Conservation (phyloP, 345 rosid species). For the Schrenkiella parvula region DNA sequence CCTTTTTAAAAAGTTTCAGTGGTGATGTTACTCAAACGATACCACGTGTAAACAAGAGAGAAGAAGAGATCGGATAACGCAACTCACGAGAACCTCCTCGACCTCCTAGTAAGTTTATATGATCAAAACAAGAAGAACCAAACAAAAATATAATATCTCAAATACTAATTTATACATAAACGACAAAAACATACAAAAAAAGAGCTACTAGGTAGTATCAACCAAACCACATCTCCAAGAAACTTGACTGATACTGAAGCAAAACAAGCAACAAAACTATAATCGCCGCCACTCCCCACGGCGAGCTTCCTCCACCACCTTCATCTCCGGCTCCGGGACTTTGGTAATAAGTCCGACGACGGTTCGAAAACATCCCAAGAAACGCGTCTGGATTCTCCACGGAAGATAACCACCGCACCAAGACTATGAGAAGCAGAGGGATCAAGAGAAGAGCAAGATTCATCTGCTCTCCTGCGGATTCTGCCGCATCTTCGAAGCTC, state of each 20-base stretch:
- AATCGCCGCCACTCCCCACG: conserved; percentile 91
- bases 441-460: conserved; percentile 55
- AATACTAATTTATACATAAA: not conserved
- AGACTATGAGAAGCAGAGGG: conserved; percentile 49
- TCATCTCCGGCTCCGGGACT: conserved; percentile 50
- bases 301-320: conserved; percentile 84
- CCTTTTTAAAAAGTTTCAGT: not conserved
- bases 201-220: not conserved
- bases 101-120: conserved; percentile 2
- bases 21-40: not conserved
- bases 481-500: conserved; percentile 56
- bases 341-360: conserved; percentile 40
- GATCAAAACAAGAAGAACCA: not conserved
- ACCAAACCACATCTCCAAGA: conserved; percentile 62
- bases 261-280: conserved; percentile 68
- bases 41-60: not conserved
- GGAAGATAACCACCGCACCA: conserved; percentile 66
- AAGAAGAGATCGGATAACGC: conserved; percentile 3
- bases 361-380: conserved; percentile 45
- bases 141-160: not conserved
- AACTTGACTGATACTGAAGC: conserved; percentile 65
- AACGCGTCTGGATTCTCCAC: conserved; percentile 55
- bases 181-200: not conserved
- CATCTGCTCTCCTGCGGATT: conserved; percentile 47
- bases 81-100: conserved; percentile 1